Percentiles rank a stretch among this genome's conserved stretches.
Evolutionary conservation across 257 asterid species (phyloP).

Genomic region (Solanum bulbocastanum): DNA sequence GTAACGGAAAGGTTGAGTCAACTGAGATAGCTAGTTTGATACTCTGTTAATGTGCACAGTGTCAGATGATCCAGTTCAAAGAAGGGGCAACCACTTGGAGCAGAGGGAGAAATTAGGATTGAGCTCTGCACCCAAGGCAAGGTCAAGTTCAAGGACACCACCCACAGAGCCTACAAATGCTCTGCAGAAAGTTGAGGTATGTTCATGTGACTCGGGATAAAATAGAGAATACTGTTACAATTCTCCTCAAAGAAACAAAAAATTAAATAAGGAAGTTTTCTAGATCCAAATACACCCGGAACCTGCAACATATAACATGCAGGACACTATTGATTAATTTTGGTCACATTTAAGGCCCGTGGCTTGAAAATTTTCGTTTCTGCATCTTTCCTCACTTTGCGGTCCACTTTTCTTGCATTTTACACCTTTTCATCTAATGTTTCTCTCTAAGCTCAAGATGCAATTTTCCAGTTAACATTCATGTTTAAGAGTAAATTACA

Average conservation of each 20-base stretch:
- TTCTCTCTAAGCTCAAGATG: neutral
- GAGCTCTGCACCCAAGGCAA: constrained; percentile 50
- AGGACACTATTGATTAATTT: neutral
- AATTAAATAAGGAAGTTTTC: neutral
- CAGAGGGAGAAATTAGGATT: constrained; percentile 81
- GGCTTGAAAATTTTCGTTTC: neutral
- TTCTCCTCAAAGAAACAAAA: neutral
- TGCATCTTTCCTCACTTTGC: neutral
- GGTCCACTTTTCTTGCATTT: neutral
- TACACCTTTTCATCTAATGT: neutral
- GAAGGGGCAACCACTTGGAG: constrained; percentile 76
- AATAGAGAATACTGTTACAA: neutral
- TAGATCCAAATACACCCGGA: neutral
- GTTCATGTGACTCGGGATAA: neutral
- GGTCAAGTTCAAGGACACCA: constrained; percentile 26
- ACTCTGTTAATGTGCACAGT: constrained; percentile 11
- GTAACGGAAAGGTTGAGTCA: neutral
- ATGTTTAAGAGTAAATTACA: neutral
- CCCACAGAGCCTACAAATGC: constrained; percentile 61
- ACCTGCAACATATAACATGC: neutral
- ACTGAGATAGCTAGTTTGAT: constrained; percentile 3
- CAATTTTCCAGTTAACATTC: neutral
- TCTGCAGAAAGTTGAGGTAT: constrained; percentile 88
- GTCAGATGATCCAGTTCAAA: constrained; percentile 59
- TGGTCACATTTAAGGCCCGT: neutral